Evolutionary conservation across 495 filamentous ascomycete species (phyloP).

Genomic region (Lichenothelia convexa): DNA sequence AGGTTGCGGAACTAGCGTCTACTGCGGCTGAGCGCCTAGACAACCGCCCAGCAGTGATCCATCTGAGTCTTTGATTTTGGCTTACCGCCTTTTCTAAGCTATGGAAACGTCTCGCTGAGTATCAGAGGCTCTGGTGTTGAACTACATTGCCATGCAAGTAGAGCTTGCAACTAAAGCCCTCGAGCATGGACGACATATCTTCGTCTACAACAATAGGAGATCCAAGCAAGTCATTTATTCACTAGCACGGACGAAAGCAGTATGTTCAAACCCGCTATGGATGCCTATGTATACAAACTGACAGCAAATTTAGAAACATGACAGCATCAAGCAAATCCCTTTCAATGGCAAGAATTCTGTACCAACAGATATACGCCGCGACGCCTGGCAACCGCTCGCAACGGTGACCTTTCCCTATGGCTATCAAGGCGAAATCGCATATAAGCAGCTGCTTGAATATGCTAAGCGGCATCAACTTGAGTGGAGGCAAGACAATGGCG

Average conservation of each 20-base stretch:
- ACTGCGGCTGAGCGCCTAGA: no score
- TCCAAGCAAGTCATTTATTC: constrained; percentile 77
- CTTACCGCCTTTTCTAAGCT: no score
- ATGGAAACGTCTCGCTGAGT: no score
- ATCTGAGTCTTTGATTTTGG: no score
- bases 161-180: background rate
- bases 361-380: constrained; percentile 62
- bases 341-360: constrained; percentile 84
- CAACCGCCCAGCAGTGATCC: no score
- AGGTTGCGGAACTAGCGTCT: no score
- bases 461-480: constrained; percentile 45
- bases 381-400: constrained; percentile 75
- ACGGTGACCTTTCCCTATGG: constrained; percentile 50
- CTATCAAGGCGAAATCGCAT: constrained; percentile 53
- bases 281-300: background rate
- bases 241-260: constrained; percentile 46
- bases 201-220: constrained; percentile 60
- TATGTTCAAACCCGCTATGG: constrained; percentile 22
- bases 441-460: constrained; percentile 68
- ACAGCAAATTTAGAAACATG: constrained; percentile 34
- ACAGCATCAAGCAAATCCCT: constrained; percentile 53
- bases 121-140: no score
- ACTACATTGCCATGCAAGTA: no score
- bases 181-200: constrained; percentile 55
- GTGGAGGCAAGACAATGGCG: constrained; percentile 36